Base-by-base conservation (phyloP, 106 monocot genomes). In the Allium cepa region DNA sequence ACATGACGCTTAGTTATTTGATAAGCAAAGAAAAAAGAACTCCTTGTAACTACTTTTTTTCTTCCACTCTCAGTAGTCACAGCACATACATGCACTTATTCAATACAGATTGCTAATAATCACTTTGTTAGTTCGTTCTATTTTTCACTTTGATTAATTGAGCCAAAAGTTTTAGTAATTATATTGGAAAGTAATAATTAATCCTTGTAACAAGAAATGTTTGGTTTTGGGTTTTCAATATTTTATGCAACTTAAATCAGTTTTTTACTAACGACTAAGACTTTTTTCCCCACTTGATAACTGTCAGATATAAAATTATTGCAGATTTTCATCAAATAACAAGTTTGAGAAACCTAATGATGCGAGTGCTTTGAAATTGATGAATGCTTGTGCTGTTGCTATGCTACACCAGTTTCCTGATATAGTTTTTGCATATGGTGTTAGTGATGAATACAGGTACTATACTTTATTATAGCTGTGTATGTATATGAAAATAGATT, bases 391-490 rank as follows among this genome's bases (percentile, higher is more conserved):
- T 79, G 85, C 90, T 62, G 72, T 71, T 26, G 61, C 81, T 50
- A 81, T 94, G 87, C 69, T 91, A 17, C 73, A 90, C 53, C 80
- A 88, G 1, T 94, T 94, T 76, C 73, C 90, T 18, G 90, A 94
- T 68, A 85, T 90, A 70, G 76, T 85, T 61, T 94, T 91, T 73
- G 90, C 94, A 59, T 94, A 90, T 78, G 94, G 90, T 72, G 90
- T 88, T 50, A 94, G 94, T 66, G 94, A 94, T 62, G 94, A 94
- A 57, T 90, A 90, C 64, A 94, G 90, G 94, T 91, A 78, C 14
- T 9, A 60, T 26, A 49, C 22, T 71, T 50, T 60, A 26, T 26
- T 2, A 14, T 60, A 26, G 22, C 22, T 59, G n/a, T 60, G 17
- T 9, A 8, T 60, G 28, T 22, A 10, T 11, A 9, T 3, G 0